phyloP scores from a whole-genome alignment of 139 green algal genomes.

The Ettlia oleoabundans region DNA sequence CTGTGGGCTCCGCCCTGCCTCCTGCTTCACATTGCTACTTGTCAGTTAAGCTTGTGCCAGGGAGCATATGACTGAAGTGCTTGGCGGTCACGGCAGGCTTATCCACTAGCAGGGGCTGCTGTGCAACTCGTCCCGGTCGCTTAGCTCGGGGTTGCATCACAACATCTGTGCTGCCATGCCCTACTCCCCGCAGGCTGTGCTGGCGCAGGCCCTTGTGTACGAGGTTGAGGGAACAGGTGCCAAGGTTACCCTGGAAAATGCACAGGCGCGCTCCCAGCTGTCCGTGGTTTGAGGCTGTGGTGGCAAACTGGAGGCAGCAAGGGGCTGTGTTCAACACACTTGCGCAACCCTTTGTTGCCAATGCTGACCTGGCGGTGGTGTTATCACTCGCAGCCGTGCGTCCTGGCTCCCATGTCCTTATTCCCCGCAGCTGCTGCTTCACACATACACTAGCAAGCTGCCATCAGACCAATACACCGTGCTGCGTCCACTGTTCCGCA shows the following conservation, averaged over 20 bases:
- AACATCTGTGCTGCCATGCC: not conserved
- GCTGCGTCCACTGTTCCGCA: slow-evolving; percentile 50
- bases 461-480: slow-evolving; percentile 23
- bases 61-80: too few species aligned
- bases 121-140: not conserved
- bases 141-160: not conserved
- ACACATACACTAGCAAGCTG: slow-evolving; percentile 24
- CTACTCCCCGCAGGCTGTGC: not conserved
- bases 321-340: not conserved
- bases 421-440: slow-evolving; percentile 15
- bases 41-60: too few species aligned
- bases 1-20: too few species aligned
- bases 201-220: slow-evolving; percentile 1
- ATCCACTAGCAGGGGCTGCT: too few species aligned
- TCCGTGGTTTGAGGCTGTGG: not conserved
- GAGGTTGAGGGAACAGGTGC: slow-evolving; percentile 21
- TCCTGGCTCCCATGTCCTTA: too few species aligned
- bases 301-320: not conserved
- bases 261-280: not conserved
- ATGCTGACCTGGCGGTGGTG: too few species aligned
- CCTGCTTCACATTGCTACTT: too few species aligned
- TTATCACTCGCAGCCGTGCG: too few species aligned
- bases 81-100: too few species aligned
- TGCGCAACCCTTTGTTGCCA: too few species aligned
- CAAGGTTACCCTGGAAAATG: slow-evolving; percentile 28